Evolutionary conservation across 2,329 filamentous ascomycete genomes (phyloP).

Genomic region (Xylaria polymorpha): DNA sequence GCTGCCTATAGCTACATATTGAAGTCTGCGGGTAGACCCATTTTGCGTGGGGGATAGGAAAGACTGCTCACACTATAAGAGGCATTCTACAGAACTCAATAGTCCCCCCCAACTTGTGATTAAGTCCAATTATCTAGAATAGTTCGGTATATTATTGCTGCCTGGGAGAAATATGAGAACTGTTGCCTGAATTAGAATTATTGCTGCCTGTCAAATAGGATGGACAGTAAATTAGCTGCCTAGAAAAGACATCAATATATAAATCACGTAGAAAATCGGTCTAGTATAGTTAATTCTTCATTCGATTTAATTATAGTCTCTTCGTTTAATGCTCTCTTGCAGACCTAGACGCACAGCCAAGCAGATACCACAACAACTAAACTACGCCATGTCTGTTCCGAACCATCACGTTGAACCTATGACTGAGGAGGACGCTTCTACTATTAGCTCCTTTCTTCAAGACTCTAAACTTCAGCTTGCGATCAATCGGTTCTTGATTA

Average conservation of each 20-base stretch:
- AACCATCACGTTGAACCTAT: conserved; percentile 20
- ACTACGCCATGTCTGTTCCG: conserved; percentile 20
- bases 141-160: too few species aligned
- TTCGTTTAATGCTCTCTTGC: background rate
- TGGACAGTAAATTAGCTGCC: background rate
- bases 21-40: too few species aligned
- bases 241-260: background rate
- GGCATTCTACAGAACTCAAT: too few species aligned
- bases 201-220: background rate
- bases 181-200: background rate
- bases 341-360: background rate
- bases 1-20: too few species aligned
- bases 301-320: background rate
- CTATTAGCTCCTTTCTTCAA: conserved; percentile 26
- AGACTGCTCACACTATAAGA: too few species aligned
- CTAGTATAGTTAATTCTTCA: background rate
- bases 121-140: too few species aligned
- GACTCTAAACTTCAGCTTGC: conserved; percentile 31
- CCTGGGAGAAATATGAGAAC: too few species aligned
- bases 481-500: conserved; percentile 35
- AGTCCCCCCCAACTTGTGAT: too few species aligned
- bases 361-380: too few species aligned
- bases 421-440: conserved; percentile 21
- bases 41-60: too few species aligned
- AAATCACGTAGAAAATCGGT: background rate